These are phyloP conservation scores for Dryas drummondii DNA, from an alignment of 306 rosid genomes.

Conservation along the genomic window DNA sequence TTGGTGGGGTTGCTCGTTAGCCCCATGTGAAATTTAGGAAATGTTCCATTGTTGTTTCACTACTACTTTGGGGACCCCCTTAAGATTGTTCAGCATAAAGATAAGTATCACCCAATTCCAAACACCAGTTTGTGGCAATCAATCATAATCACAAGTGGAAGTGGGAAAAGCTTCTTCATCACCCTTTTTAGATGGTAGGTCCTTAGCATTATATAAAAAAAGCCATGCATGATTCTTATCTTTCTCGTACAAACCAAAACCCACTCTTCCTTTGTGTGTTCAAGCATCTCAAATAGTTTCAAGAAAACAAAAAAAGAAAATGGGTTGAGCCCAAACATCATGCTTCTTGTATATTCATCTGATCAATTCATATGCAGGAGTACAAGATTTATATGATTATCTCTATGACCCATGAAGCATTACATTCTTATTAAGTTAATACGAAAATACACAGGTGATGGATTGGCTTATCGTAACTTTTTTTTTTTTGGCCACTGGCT, in stretches of 20 bases:
- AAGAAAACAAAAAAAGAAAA: background rate
- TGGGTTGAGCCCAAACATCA: background rate
- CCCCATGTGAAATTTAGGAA: no score
- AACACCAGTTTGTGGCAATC: slow-evolving; percentile 1
- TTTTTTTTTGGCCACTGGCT: no score
- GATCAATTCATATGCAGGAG: no score
- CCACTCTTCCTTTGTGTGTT: background rate
- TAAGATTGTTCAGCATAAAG: background rate
- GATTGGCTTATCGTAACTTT: no score
- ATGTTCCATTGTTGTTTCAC: background rate
- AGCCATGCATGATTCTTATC: no score
- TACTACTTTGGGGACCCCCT: slow-evolving; percentile 5
- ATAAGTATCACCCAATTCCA: background rate
- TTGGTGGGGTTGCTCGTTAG: no score
- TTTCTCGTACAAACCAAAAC: background rate
- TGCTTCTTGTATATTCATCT: no score
- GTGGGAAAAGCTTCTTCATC: slow-evolving; percentile 8
- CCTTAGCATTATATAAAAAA: background rate
- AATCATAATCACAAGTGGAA: slow-evolving; percentile 15
- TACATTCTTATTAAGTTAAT: no score
- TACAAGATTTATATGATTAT: no score
- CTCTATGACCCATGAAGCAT: no score
- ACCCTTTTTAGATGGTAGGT: slow-evolving; percentile 5
- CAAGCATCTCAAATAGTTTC: background rate
- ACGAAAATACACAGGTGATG: no score